Base-by-base conservation (phyloP, 2,329 filamentous ascomycete genomes). In the Pyricularia sp. region DNA sequence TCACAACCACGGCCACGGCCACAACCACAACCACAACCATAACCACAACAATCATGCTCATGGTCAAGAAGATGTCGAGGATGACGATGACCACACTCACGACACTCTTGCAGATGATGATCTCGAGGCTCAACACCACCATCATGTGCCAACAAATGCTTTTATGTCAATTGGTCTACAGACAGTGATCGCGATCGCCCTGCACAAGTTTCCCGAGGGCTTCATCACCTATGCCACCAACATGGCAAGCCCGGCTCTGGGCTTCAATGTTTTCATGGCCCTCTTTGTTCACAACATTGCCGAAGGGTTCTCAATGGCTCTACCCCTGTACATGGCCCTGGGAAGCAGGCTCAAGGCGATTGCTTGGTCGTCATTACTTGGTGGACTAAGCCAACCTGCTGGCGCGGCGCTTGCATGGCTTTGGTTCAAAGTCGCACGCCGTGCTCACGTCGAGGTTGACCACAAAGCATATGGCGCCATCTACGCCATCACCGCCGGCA, bases 251-350 rank as follows among this genome's bases (percentile, higher is more conserved):
- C 94, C 95, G 0, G 84, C 86, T 0, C 87, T 99, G 0, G 95
- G 95, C 25, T 88, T 97, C 78, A 91, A 92, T 68, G 93, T 99
- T 68, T 99, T 99, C 80, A 87, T 98, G 78, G 94, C 95, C 0
- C 86, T 99, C 9, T 97, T 97, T 76, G 94, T 99, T 70, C 95
- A 99, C 84, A 99, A 98, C 80, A 97, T 99, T 75, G 94, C 93
- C 31, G 95, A 99, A 81, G 95, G 95, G 1, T 98, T 98, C 77
- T 92, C 94, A 71, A 91, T 99, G 85, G 93, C 93, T 0, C 81
- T 99, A 0, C 95, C 95, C 0, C 84, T 99, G 0, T 99, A 97
- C 79, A 91, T 99, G 75, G 95, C 95, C 1, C 86, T 97, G 36
- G 86, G 90, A 71, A 94, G 89, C 70, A 90, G 93, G 64, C 81